Percentiles rank a stretch among this genome's conserved stretches.
Conservation (phyloP, 1,139 yeast genomes). For the Meyerozyma athensensis region DNA sequence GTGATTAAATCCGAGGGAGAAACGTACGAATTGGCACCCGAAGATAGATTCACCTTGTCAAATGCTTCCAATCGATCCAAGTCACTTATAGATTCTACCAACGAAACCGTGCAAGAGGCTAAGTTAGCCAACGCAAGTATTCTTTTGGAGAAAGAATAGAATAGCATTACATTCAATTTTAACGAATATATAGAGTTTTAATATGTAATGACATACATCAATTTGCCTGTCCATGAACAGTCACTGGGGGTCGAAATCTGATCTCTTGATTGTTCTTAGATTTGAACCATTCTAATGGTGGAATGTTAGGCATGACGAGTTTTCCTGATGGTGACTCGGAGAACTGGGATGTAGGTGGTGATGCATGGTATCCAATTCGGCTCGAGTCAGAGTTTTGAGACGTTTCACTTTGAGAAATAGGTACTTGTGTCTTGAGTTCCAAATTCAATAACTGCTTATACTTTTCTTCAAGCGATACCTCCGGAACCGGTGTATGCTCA, state of each 20-base stretch:
- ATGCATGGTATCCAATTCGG: not conserved
- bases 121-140: slow-evolving; percentile 80
- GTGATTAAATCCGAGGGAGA: slow-evolving; percentile 48
- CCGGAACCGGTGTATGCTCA: not conserved
- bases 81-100: slow-evolving; percentile 58
- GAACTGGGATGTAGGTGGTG: not conserved
- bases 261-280: not conserved
- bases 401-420: not conserved
- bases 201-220: not conserved
- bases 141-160: slow-evolving; percentile 49
- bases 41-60: slow-evolving; percentile 45
- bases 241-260: not conserved
- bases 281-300: slow-evolving; percentile 2
- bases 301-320: not conserved
- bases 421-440: not conserved
- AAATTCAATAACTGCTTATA: slow-evolving; percentile 1
- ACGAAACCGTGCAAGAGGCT: slow-evolving; percentile 62
- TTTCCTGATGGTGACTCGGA: not conserved
- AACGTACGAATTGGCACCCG: slow-evolving; percentile 42
- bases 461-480: not conserved
- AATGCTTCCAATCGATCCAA: slow-evolving; percentile 61
- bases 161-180: not conserved
- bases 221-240: not conserved
- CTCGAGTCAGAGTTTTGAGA: not conserved
- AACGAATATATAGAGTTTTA: not conserved